Evolutionary conservation across 441 rosid species (phyloP).

Genomic region (Corymbia citriodora): DNA sequence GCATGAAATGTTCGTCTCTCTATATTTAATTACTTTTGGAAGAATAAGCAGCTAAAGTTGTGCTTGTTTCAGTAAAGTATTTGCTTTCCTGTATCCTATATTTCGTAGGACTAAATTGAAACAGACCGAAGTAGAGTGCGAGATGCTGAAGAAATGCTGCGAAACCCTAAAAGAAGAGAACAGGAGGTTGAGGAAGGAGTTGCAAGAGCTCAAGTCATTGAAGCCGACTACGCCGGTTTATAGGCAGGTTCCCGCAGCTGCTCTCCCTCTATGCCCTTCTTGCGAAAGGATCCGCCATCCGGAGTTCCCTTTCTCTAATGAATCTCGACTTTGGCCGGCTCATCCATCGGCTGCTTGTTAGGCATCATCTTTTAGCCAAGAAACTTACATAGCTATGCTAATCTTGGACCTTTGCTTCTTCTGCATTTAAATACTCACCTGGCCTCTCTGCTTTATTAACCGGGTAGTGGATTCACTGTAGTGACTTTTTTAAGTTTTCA

Average conservation of each 20-base stretch:
- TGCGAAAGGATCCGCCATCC: constrained; percentile 36
- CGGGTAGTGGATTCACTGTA: not conserved
- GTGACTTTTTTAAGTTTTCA: not conserved
- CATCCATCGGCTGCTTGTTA: not conserved
- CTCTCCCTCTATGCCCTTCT: constrained; percentile 54
- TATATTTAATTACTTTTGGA: not conserved
- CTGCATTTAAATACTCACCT: not conserved
- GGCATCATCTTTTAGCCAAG: not conserved
- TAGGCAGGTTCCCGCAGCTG: constrained; percentile 49
- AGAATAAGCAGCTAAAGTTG: not conserved
- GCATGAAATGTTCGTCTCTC: not conserved
- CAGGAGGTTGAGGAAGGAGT: constrained; percentile 63
- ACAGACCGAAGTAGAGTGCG: constrained; percentile 86
- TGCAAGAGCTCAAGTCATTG: constrained; percentile 64
- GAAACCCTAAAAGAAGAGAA: constrained; percentile 76
- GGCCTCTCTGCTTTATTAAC: not conserved
- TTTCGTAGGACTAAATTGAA: constrained; percentile 80
- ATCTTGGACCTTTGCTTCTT: not conserved
- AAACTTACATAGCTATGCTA: not conserved
- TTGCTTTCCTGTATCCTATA: not conserved
- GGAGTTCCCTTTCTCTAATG: not conserved
- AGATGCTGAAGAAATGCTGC: constrained; percentile 69
- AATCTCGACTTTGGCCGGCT: not conserved
- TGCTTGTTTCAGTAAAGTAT: not conserved
- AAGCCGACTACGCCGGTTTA: constrained; percentile 28